Evolutionary conservation across 2,329 filamentous ascomycete species (phyloP), one percentile per base, ranked within the genome.

Genomic region (Neonectria coccinea): DNA sequence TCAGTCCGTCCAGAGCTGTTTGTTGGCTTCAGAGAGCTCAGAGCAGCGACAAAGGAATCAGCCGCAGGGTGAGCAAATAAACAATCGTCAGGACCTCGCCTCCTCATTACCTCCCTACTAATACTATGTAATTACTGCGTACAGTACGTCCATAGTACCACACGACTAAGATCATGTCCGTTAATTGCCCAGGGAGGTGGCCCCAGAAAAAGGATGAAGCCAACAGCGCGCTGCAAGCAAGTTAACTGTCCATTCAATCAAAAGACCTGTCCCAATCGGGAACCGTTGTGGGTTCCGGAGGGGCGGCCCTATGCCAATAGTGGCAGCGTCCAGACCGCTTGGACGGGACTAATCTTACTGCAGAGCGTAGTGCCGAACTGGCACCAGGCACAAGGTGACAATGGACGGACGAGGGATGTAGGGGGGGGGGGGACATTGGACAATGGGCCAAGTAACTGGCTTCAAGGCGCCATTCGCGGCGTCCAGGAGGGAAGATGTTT

Each of bases 331-430:
- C 27, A 58, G 60, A 55, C 48, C 55, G 60, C 60, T 57, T 48
- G 60, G 36, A 55, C 27, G 44, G 42, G 42, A 36, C 50, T 58
- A 63, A 63, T 63, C 42, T 63, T 58, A 63, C 59, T 61, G 18
- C 11, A 41, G 55, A 25, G 42, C 50, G 31, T 44, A 58, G 50
- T 48, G 54, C 33, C 48, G 33, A 58, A 50, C 45, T 33, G 41
- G 48, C 41, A 54, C 36, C 29, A 25, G 55, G 48, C 31, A 16
- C 33, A 53, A 18, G n/a, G n/a, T 42, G 8, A 20, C 39, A 42
- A 20, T 42, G 39, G 7, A 55, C 51, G 5, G 25, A 25, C 25
- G 25, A 25, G 25, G 25, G 25, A 25, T 5, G 25, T 1, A 6
- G 25, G 5, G 25, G 5, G 22, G 22, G 22, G 55, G 36, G 58